Evolutionary conservation across 2,329 filamentous ascomycete species (phyloP).

Genomic region (Aureobasidium sp.): DNA sequence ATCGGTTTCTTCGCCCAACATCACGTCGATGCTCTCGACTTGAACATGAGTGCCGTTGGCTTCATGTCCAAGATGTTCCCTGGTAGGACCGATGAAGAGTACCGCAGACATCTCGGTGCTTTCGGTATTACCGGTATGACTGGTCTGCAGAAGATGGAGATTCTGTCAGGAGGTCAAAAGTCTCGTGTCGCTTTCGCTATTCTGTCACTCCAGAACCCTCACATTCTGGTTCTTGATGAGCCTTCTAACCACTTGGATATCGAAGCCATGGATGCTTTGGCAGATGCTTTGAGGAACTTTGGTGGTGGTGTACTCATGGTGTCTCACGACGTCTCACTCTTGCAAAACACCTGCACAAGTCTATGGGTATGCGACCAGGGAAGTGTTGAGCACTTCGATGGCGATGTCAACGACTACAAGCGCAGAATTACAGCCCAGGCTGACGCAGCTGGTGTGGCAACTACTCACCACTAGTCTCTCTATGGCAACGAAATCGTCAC

Average conservation of each 20-base stretch:
- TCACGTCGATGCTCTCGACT: constrained; percentile 90
- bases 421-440: constrained; percentile 89
- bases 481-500: too few relatives aligned
- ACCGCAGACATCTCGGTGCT: constrained; percentile 86
- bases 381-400: constrained; percentile 90
- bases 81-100: constrained; percentile 90
- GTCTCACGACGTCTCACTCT: constrained; percentile 97
- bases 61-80: constrained; percentile 95
- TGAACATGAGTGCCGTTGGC: constrained; percentile 79
- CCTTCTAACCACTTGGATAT: constrained; percentile 99
- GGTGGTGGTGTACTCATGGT: constrained; percentile 97
- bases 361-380: constrained; percentile 96
- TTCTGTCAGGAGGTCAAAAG: constrained; percentile 95
- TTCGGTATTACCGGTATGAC: constrained; percentile 85
- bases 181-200: constrained; percentile 98
- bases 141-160: constrained; percentile 88
- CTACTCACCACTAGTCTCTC: constrained; percentile 29
- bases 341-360: constrained; percentile 90
- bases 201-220: constrained; percentile 82
- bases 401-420: constrained; percentile 95
- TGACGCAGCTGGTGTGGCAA: constrained; percentile 77
- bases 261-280: constrained; percentile 95
- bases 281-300: constrained; percentile 74
- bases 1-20: constrained; percentile 98
- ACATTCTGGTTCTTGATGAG: constrained; percentile 96